Base-by-base conservation (phyloP, 1,284 basidiomycete species). In the Cutaneotrichosporon cyanovorans region DNA sequence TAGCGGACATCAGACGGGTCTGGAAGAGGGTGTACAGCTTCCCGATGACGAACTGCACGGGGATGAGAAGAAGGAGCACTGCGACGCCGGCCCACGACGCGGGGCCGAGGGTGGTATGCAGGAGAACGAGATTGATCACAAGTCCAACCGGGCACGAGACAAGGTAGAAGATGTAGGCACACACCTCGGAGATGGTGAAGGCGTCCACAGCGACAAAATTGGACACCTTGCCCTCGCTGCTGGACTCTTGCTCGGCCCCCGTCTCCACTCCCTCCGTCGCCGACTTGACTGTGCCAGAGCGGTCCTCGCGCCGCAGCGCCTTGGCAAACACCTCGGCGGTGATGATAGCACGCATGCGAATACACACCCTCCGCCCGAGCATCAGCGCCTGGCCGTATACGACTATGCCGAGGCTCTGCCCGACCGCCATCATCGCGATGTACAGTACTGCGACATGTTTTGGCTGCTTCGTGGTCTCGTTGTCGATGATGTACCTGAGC, bases 181-280 rank as follows among this genome's bases (percentile, higher is more conserved):
- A 66, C 30, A 66, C 60, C 47, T 70, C 61, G 14, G 60, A 60
- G 37, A 67, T 61, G 11, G 69, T 66, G 59, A 75, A 77, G 2
- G 76, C 75, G 59, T 79, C 78, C 31, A 76, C 74, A 2, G 74
- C 72, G 36, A 79, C 75, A 30, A 79, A 62, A 55, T 79, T 78
- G 43, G 73, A 68, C 39, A 79, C 74, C 58, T 76, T 75, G 32
- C 77, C 77, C 44, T 75, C 74, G 9, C 65, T 68, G 1, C 74
- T 72, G 4, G 49, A 44, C n/a, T 63, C 61, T 8, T 50, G 54
- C 4, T 47, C 34, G 30, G 35, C 46, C 5, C 34, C 31, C 18
- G 22, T 12, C 2, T 47, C 47, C 4, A 45, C 46, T 9, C 61
- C 60, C 2, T 42, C 39, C 19, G 60, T 59, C 4, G 21, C 31